These are phyloP conservation scores for Phytophthora agathidicida DNA, from an alignment of 352 stramenopile species.

Conservation along the genomic window DNA sequence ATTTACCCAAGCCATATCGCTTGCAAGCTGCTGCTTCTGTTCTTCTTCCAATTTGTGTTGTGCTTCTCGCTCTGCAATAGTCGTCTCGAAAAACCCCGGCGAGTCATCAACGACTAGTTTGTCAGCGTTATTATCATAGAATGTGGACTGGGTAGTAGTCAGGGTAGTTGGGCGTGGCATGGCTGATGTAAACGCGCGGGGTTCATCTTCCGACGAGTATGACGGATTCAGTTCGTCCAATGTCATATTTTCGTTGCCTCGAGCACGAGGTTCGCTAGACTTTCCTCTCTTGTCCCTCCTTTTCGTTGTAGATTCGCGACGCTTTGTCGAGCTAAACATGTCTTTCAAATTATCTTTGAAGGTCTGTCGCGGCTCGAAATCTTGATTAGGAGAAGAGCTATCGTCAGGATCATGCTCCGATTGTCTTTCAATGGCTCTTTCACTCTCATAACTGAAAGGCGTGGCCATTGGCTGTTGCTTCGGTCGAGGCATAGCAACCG, in stretches of 20 bases:
- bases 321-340: constrained; percentile 37
- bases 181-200: constrained; percentile 4
- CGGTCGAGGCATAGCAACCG: constrained; percentile 34
- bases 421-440: constrained; percentile 1
- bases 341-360: constrained; percentile 46
- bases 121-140: constrained; percentile 59
- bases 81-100: constrained; percentile 63
- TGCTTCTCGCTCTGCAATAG: constrained; percentile 20
- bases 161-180: constrained; percentile 15
- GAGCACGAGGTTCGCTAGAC: constrained; percentile 16
- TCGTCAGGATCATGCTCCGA: neutral
- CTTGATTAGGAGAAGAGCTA: neutral
- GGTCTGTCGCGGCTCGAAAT: constrained; percentile 28
- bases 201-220: constrained; percentile 34
- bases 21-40: constrained; percentile 26
- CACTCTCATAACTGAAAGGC: constrained; percentile 16
- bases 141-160: constrained; percentile 24
- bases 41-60: constrained; percentile 34
- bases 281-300: constrained; percentile 10
- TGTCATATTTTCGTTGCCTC: constrained; percentile 33
- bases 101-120: constrained; percentile 65
- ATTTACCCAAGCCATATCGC: constrained; percentile 34
- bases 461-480: constrained; percentile 4
- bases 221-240: constrained; percentile 40
- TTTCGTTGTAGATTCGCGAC: constrained; percentile 24